A percentile compares a stretch with the other conserved stretches of the same genome.
Evolutionary conservation across 371 early-diverging fungal species (phyloP).

Genomic region (Coemansia sp.): DNA sequence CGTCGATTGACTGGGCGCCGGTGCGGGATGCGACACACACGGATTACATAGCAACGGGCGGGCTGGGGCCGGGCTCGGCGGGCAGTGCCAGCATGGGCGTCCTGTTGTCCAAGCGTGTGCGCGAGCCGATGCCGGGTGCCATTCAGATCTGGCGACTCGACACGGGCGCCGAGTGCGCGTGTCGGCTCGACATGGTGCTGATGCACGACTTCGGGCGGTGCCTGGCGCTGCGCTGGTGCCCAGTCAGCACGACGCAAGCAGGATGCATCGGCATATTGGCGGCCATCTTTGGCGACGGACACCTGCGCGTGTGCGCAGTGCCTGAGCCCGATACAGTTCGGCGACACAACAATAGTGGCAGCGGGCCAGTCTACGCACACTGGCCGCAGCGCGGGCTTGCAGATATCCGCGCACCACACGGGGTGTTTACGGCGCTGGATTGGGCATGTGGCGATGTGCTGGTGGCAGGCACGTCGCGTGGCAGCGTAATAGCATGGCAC

Average conservation of each 20-base stretch:
- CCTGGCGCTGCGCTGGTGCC: conserved; percentile 33
- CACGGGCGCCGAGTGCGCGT: conserved; percentile 2
- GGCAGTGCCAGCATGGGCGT: conserved; percentile 1
- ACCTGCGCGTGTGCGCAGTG: conserved; percentile 30
- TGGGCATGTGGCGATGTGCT: conserved; percentile 31
- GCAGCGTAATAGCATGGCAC: conserved; percentile 24
- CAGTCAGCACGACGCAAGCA: conserved; percentile 10
- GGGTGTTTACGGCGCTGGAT: conserved; percentile 27
- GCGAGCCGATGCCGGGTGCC: conserved; percentile 14
- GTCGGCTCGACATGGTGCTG: conserved; percentile 22
- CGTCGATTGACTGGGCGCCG: conserved; percentile 34
- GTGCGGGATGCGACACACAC: neutral
- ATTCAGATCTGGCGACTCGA: conserved; percentile 33
- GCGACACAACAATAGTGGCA: neutral
- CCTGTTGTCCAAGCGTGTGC: conserved; percentile 10
- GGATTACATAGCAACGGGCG: conserved; percentile 30
- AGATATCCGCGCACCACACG: conserved; percentile 23
- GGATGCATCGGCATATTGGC: conserved; percentile 23
- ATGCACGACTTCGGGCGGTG: conserved; percentile 35
- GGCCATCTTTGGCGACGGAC: conserved; percentile 38
- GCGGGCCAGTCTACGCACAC: conserved; percentile 12
- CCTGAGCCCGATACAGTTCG: conserved; percentile 10
- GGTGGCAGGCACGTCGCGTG: conserved; percentile 29
- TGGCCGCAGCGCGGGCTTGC: conserved; percentile 31
- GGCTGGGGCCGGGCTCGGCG: conserved; percentile 15